These are phyloP conservation scores for Hamiltosporidium magnivora DNA, from an alignment of 371 early-diverging fungal genomes.

Conservation along the genomic window DNA sequence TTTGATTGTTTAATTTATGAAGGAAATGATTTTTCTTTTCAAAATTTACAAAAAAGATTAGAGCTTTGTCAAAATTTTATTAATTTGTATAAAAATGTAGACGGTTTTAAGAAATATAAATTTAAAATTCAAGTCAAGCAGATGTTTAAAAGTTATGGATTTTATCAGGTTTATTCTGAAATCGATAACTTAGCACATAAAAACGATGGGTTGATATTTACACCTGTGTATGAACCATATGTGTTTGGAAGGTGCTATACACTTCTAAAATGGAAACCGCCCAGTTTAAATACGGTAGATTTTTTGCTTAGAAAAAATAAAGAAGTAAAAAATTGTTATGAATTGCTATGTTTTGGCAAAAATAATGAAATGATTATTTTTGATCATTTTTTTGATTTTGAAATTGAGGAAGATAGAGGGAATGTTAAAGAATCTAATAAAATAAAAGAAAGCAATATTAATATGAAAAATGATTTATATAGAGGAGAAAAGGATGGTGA, in stretches of 20 bases:
- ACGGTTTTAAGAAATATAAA: not conserved
- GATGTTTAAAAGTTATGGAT: conserved; percentile 53
- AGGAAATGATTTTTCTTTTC: conserved; percentile 5
- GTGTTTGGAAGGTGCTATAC: conserved; percentile 21
- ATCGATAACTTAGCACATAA: conserved; percentile 34
- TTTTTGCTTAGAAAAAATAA: conserved; percentile 16
- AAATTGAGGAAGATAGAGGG: not conserved
- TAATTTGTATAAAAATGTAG: not conserved
- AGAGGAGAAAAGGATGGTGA: no score
- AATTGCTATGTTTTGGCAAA: not conserved
- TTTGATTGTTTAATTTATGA: conserved; percentile 52
- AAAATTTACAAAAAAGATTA: conserved; percentile 39
- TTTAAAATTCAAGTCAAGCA: conserved; percentile 31
- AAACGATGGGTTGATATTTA: conserved; percentile 57
- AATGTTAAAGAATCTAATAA: not conserved
- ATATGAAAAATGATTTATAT: no score
- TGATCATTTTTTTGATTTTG: conserved; percentile 1
- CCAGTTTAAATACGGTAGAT: conserved; percentile 54
- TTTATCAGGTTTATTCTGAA: conserved; percentile 28
- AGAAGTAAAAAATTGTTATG: not conserved
- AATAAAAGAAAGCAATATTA: not conserved
- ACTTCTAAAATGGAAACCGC: conserved; percentile 56
- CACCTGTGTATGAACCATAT: conserved; percentile 49
- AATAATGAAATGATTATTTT: not conserved
- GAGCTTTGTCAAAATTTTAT: conserved; percentile 30